Evolutionary conservation across 2,329 filamentous ascomycete species (phyloP), one percentile per base, ranked within the genome.

Genomic region (Delphinella strobiligena): DNA sequence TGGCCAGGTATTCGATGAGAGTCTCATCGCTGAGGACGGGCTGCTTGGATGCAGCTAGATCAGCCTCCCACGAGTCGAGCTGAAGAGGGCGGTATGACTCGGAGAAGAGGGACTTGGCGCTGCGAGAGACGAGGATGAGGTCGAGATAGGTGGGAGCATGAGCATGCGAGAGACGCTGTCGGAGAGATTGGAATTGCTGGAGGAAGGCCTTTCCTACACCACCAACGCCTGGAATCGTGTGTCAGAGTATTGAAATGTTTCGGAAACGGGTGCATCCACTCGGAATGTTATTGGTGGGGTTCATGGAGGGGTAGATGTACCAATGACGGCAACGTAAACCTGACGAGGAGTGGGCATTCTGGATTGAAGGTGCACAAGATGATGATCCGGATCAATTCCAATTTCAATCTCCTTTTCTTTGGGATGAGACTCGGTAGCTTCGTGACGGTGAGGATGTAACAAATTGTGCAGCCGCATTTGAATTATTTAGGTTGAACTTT

Each of bases 121-220:
- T 91, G 40, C 85, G 87, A 41, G 85, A 80, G 51, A 95, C 78
- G 63, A 93, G 84, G 67, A 88, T 75, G 39, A 96, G 77, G 42
- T 74, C 78, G 43, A 94, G 72, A 60, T 79, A 77, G 38, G 76
- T 77, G 5, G 75, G 72, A 30, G 78, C 52, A 41, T 58, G 55
- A 4, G 61, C 57, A 41, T 61, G 59, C 14, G 62, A 61, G 39
- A 69, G 77, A 46, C 81, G 76, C 47, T 72, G 67, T 36, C 75
- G 70, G 44, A 91, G 73, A 45, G 66, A 58, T 48, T 80, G 69
- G 43, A 96, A 77, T 63, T 96, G 91, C 50, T 71, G 69, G 47
- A 96, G 75, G 70, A 96, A 95, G 64, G 77, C 78, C 63, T 88
- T 88, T 55, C 91, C 91, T 46, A 96, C 91, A 48, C 89, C 89